phyloP scores from a whole-genome alignment of 306 rosid genomes.

The Rosa rugosa region DNA sequence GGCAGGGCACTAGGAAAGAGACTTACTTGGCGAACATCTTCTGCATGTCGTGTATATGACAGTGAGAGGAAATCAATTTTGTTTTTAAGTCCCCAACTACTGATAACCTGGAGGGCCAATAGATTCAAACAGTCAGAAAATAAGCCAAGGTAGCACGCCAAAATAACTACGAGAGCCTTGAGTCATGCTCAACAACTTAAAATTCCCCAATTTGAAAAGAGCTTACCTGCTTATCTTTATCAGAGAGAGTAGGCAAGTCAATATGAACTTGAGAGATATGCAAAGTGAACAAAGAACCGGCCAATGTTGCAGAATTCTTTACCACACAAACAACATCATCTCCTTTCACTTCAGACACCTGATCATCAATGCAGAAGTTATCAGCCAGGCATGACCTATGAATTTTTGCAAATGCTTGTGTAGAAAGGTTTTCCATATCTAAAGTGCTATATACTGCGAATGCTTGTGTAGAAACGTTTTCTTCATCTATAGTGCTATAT shows the following conservation, averaged over 20 bases:
- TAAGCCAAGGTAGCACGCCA: conserved; percentile 1
- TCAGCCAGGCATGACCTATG: conserved; percentile 23
- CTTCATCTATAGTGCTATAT: not conserved
- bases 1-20: not conserved
- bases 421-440: not conserved
- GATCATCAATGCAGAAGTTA: conserved; percentile 33
- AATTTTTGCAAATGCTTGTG: not conserved
- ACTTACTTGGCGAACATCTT: conserved; percentile 56
- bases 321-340: conserved; percentile 76
- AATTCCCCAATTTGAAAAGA: not conserved
- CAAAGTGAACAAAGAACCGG: conserved; percentile 89
- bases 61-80: conserved; percentile 55
- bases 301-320: conserved; percentile 88
- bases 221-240: conserved; percentile 76
- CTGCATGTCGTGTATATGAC: conserved; percentile 55
- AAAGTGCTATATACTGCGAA: not conserved
- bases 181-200: not conserved
- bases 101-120: conserved; percentile 39
- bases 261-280: conserved; percentile 90
- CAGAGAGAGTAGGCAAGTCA: conserved; percentile 87
- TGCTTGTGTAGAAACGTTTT: not conserved
- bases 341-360: conserved; percentile 85
- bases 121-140: conserved; percentile 3
- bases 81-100: conserved; percentile 50
- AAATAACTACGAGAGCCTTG: not conserved